A percentile compares a stretch with the other conserved stretches of the same genome.
Evolutionary conservation across 208 protist species (phyloP).

Genomic region (Blastocrithidia nonstop): DNA sequence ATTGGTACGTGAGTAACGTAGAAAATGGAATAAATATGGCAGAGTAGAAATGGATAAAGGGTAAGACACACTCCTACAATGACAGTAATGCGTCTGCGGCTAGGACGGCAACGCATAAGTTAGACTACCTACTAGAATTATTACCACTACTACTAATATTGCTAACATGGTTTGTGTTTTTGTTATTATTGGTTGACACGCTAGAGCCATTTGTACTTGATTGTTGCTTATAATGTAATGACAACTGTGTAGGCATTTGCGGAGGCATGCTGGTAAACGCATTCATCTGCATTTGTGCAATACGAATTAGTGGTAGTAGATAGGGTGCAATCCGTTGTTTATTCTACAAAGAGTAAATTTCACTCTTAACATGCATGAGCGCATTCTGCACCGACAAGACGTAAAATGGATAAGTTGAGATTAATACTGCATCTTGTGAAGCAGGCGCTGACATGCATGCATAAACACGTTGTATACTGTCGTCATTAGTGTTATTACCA

Average conservation of each 20-base stretch:
- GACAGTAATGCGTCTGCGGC: slow-evolving; percentile 64
- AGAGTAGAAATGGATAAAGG: slow-evolving; percentile 65
- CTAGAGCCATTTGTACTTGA: neutral
- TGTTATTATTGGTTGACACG: neutral
- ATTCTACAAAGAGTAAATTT: no score
- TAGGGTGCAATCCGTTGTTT: no score
- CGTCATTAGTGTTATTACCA: no score
- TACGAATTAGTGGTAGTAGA: slow-evolving; percentile 40
- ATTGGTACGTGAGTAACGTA: slow-evolving; percentile 43
- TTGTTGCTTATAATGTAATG: slow-evolving; percentile 1
- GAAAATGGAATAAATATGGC: slow-evolving; percentile 59
- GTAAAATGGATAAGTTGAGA: slow-evolving; percentile 43
- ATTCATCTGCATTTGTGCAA: slow-evolving; percentile 72
- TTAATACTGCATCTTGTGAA: slow-evolving; percentile 29
- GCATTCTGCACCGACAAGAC: slow-evolving; percentile 33
- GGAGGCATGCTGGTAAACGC: slow-evolving; percentile 43
- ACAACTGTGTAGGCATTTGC: slow-evolving; percentile 45
- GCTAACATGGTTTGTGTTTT: slow-evolving; percentile 4
- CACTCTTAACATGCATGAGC: slow-evolving; percentile 45
- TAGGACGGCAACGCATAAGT: slow-evolving; percentile 43
- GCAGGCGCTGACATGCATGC: slow-evolving; percentile 9
- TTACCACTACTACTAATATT: slow-evolving; percentile 7
- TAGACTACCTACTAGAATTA: slow-evolving; percentile 1
- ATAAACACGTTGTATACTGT: no score
- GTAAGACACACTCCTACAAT: slow-evolving; percentile 52